These are phyloP conservation scores for Diaporthe helianthi DNA, from an alignment of 2,329 filamentous ascomycete species.

Conservation along the genomic window DNA sequence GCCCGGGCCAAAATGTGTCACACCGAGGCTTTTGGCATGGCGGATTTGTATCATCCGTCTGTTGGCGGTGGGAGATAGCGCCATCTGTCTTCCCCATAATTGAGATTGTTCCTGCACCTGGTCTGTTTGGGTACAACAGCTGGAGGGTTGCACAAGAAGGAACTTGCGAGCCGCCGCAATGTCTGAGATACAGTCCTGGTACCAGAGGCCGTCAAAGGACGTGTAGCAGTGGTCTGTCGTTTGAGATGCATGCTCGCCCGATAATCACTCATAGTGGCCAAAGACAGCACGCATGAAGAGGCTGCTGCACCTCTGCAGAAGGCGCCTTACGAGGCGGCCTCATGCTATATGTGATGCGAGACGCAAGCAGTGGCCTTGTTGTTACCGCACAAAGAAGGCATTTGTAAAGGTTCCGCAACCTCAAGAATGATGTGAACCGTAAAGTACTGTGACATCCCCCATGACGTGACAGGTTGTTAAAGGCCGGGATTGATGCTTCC, in stretches of 20 bases:
- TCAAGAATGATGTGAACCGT: not conserved
- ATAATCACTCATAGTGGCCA: not conserved
- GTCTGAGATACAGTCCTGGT: constrained; percentile 24
- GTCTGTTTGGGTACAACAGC: constrained; percentile 9
- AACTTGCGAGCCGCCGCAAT: constrained; percentile 12
- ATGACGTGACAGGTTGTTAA: not conserved
- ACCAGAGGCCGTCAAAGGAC: not conserved
- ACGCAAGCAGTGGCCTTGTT: not conserved
- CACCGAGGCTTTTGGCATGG: not conserved
- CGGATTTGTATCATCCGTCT: not conserved
- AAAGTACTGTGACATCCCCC: not conserved
- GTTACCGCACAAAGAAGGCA: not conserved
- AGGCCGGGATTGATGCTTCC: not conserved
- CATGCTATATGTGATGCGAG: constrained; percentile 17
- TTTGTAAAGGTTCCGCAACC: not conserved
- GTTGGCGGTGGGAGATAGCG: constrained; percentile 2
- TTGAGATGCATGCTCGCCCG: not conserved
- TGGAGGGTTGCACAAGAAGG: constrained; percentile 18
- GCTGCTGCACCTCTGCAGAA: constrained; percentile 1
- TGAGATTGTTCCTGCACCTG: constrained; percentile 27
- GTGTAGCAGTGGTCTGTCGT: not conserved
- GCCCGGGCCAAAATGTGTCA: not conserved
- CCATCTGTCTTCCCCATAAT: not conserved
- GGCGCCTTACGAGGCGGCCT: constrained; percentile 1
- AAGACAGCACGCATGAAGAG: not conserved